Evolutionary conservation across 345 rosid species (phyloP).

Genomic region (Mallotus nudiflorus): DNA sequence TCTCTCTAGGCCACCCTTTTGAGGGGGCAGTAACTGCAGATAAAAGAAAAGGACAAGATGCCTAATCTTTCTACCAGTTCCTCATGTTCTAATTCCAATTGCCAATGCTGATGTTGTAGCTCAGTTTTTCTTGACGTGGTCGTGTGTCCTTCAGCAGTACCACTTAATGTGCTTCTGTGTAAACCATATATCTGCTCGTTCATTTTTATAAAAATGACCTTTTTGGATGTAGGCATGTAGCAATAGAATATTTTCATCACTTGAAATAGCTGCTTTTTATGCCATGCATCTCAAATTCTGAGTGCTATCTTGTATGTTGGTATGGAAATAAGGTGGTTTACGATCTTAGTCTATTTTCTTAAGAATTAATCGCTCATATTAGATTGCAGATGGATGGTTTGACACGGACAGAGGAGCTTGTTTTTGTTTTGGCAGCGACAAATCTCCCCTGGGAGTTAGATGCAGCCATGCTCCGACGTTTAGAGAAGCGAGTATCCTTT

Average conservation of each 20-base stretch:
- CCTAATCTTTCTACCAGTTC: not conserved
- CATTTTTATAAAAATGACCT: no score
- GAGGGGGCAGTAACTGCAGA: not conserved
- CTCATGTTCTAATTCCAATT: slow-evolving; percentile 2
- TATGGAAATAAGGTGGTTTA: not conserved
- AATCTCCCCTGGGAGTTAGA: slow-evolving; percentile 99
- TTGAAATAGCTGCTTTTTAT: not conserved
- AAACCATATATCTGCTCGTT: no score
- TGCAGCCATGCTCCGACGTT: slow-evolving; percentile 97
- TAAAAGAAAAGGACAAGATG: not conserved
- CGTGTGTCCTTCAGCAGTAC: not conserved
- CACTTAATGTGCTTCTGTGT: not conserved
- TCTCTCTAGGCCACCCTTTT: not conserved
- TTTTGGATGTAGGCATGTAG: no score
- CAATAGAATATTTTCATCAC: not conserved
- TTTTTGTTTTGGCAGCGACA: slow-evolving; percentile 95
- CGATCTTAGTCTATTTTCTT: slow-evolving; percentile 8
- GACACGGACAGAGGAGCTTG: slow-evolving; percentile 77
- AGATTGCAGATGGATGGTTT: slow-evolving; percentile 94
- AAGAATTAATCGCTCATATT: slow-evolving; percentile 25
- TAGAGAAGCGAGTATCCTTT: slow-evolving; percentile 95
- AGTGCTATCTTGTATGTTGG: not conserved
- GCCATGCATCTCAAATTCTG: slow-evolving; percentile 9
- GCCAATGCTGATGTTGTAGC: not conserved
- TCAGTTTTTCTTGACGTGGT: not conserved